Percentiles rank a stretch among this genome's conserved stretches.
Evolutionary conservation across 225 moss, liverwort and hornwort genomes (phyloP).

Genomic region (Sphagnum contortum): DNA sequence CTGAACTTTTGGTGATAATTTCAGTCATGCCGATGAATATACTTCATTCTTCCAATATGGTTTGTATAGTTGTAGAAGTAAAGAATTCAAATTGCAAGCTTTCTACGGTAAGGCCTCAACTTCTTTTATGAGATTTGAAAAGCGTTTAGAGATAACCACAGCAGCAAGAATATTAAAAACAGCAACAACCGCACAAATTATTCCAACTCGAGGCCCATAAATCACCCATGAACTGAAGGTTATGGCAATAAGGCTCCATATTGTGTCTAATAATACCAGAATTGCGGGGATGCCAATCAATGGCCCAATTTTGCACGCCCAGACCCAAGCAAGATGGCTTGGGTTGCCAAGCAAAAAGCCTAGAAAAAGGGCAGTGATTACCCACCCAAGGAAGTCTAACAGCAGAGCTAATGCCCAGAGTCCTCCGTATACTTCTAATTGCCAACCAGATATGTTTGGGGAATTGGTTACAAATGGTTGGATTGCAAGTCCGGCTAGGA

Average conservation of each 20-base stretch:
- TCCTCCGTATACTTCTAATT: neutral
- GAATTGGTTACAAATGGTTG: neutral
- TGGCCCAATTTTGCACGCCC: neutral
- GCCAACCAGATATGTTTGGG: neutral
- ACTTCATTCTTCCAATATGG: too few relatives aligned
- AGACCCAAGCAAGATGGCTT: neutral
- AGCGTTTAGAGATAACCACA: neutral
- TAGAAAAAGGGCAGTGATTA: neutral
- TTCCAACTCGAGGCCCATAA: neutral
- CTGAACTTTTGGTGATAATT: too few relatives aligned
- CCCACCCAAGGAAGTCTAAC: neutral
- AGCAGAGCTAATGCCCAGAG: neutral
- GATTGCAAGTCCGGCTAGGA: neutral
- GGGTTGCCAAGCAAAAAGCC: neutral
- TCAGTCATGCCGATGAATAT: too few relatives aligned
- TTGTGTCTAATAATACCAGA: neutral
- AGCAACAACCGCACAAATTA: neutral
- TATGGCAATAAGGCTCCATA: neutral
- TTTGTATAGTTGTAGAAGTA: too few relatives aligned
- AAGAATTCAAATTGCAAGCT: too few relatives aligned
- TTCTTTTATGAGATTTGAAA: neutral
- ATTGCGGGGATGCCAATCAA: neutral
- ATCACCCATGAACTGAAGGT: neutral
- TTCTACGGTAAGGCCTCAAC: too few relatives aligned
- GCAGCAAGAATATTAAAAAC: neutral